phyloP scores from a whole-genome alignment of 164 flowering plant species.

The Dillenia turbinata region DNA sequence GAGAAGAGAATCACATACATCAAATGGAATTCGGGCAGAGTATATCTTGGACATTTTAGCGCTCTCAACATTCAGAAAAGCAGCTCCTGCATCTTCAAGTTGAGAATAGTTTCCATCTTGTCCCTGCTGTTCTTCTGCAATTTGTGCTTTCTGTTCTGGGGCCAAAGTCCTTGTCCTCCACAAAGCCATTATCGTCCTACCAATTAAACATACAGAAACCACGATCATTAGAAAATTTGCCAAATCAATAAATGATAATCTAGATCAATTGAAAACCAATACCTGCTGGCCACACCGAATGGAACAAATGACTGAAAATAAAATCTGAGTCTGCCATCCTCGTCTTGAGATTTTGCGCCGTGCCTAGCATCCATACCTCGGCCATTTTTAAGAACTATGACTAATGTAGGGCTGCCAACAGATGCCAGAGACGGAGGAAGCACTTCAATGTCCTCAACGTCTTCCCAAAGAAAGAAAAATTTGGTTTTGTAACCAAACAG shows the following conservation, averaged over 20 bases:
- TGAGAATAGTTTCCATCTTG: slow-evolving; percentile 30
- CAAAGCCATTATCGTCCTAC: slow-evolving; percentile 77
- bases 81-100: slow-evolving; percentile 29
- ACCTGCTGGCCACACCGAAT: slow-evolving; percentile 73
- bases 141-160: slow-evolving; percentile 47
- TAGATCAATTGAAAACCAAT: not conserved
- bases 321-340: slow-evolving; percentile 73
- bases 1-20: slow-evolving; percentile 34
- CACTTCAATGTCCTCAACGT: slow-evolving; percentile 70
- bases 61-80: slow-evolving; percentile 36
- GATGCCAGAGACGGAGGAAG: slow-evolving; percentile 62
- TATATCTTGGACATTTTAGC: slow-evolving; percentile 47
- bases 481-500: slow-evolving; percentile 75
- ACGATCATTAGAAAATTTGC: too few relatives aligned
- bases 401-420: slow-evolving; percentile 68
- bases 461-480: slow-evolving; percentile 85
- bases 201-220: slow-evolving; percentile 1
- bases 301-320: slow-evolving; percentile 75
- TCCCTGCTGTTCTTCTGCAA: slow-evolving; percentile 45
- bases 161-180: slow-evolving; percentile 62
- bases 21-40: slow-evolving; percentile 50
- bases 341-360: slow-evolving; percentile 76
- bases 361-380: slow-evolving; percentile 70
- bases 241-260: not conserved
- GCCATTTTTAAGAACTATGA: slow-evolving; percentile 51